Evolutionary conservation across 164 flowering plant genomes (phyloP), one percentile per base, ranked within the genome.

Genomic region (Vitis rupestris): DNA sequence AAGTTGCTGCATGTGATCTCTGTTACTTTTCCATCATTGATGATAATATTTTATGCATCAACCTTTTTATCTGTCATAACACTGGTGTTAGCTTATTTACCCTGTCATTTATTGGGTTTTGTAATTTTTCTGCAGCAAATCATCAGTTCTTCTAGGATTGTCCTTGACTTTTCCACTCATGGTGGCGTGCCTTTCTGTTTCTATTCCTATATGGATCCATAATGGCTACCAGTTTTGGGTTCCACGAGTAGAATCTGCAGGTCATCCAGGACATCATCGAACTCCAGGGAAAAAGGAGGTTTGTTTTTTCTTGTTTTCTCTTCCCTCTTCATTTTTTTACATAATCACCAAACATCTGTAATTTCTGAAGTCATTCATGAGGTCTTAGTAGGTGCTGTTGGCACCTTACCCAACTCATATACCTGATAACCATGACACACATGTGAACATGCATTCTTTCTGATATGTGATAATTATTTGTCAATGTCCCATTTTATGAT

Each of bases 81-180:
- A 50, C 23, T 64, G 8, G 5, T 44, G 52, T 53, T 15, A 62
- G 8, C 37, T 50, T 11, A 59, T 61, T 12, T 56, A 62, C 50
- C 29, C 29, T 13, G 17, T 49, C 14, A 16, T 66, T 31, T n/a
- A 58, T 27, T 37, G 9, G 27, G 15, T 5, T 68, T 29, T 54
- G 14, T 37, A 31, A 4, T 75, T 56, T 10, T 80, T 63, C 10
- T 88, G 86, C 90, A 96, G 99, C 90, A 96, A 96, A 82, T 93
- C 99, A 29, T 93, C 99, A 11, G 88, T 96, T 78, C 88, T 96
- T 76, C 90, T 96, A 52, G 98, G 99, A 44, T 76, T 96, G 72
- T 90, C 99, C 65, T 81, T 96, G 85, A 92, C 99, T 51, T 81
- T 93, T 23, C 99, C 99, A 49, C 88, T 96, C 66, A 93, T 96